Evolutionary conservation across 1,284 basidiomycete species (phyloP), one percentile per base, ranked within the genome.

Genomic region (Pisolithus thermaeus): DNA sequence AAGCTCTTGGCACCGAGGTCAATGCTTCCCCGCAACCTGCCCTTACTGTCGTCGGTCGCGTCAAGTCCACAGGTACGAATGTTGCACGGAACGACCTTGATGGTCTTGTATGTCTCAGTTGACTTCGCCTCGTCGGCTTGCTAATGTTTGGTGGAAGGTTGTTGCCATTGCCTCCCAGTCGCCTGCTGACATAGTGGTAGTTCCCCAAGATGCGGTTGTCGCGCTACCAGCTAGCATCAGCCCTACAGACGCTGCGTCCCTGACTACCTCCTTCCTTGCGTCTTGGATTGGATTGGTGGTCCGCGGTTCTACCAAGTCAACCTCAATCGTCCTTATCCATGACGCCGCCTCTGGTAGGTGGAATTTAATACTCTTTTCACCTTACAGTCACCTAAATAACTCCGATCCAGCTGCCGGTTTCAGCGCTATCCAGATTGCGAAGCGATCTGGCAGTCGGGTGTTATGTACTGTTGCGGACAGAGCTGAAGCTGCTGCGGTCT

Each of bases 321-420:
- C 56, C 40, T 67, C 63, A 7, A 53, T 51, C 0, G 52, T 65
- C n/a, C 58, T 65, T 3, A 49, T 67, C n/a, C 63, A 67, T 20
- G 60, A 66, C 44, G 63, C 56, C 12, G 35, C 54, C 30, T 64
- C 63, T 49, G 56, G 63, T 55, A 28, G 5, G 54, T 67, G 44
- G 30, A 8, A 7, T 14, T 25, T 3, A 23, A n/a, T 4, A 8
- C 27, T 14, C 23, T 23, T 20, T 20, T 16, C 23, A 43, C 3
- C 27, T 23, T 11, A 23, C 45, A 4, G 52, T 23, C 23, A 20
- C 25, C 14, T 12, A 43, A 18, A 43, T 7, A 1, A 37, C 25
- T 38, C 8, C 56, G 2, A 22, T 4, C 22, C 35, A 63, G 63
- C 51, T 39, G 50, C 50, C 42, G 58, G 61, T 2, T 62, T 35